Evolutionary conservation across 768 basidiomycete species (phyloP), one percentile per base, ranked within the genome.

Genomic region (Sistotremastrum suecicum): DNA sequence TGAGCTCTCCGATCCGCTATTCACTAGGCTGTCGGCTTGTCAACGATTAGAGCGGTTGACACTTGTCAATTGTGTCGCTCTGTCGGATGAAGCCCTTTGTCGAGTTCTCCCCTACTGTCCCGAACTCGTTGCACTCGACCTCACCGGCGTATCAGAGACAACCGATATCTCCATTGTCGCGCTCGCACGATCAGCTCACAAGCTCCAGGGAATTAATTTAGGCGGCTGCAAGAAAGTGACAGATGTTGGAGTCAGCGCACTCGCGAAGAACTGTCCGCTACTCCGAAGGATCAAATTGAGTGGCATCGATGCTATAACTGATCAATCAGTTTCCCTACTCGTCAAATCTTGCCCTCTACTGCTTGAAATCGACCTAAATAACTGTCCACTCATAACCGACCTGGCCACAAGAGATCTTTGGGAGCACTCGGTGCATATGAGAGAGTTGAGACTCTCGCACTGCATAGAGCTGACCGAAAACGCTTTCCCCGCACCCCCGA

Each of bases 291-390:
- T 97, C 61, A 97, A 98, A 63, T 70, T 98, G 45, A 82, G 79
- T 53, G 78, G 79, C 43, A 71, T 92, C 38, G 75, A 75, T 46
- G 66, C 68, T 29, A 63, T 97, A 48, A 91, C 90, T 0, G 87
- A 94, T 55, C 61, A 60, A 29, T 70, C 90, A 30, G 69, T 99
- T 53, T 74, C 80, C 34, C 72, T 78, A 33, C 71, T 99, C 43
- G 83, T 84, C 34, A 73, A 72, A 50, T 71, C 70, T 4, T 94
- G 90, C 58, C 83, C 87, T 1, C 71, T 90, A 43, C 74, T 99
- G 29, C 75, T 99, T 47, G 95, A 99, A 62, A 78, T 98, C 53
- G 95, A 99, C 63, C 78, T 99, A 56, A 82, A 87, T 56, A 72
- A 78, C 50, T 91, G 91, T 66, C 71, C 74, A 48, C 68, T 68